phyloP scores from a whole-genome alignment of 257 asterid genomes.

The Striga asiatica region DNA sequence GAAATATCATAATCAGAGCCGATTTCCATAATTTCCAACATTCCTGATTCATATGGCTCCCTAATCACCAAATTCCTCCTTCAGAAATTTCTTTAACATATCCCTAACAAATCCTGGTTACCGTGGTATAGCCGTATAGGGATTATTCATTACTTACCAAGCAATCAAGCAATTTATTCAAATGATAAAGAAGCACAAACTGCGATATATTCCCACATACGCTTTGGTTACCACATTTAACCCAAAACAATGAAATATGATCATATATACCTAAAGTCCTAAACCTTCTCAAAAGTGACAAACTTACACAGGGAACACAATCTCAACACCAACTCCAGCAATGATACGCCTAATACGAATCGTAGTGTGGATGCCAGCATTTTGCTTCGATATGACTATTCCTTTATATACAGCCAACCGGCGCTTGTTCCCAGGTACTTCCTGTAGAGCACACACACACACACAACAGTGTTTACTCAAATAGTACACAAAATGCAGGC shows the following conservation, averaged over 20 bases:
- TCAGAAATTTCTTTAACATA: neutral
- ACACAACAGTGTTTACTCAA: slow-evolving; percentile 12
- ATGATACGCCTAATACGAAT: slow-evolving; percentile 76
- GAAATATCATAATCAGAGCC: neutral
- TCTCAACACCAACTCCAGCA: slow-evolving; percentile 95
- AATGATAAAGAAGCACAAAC: neutral
- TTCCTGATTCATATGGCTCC: neutral
- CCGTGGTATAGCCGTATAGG: too few species aligned
- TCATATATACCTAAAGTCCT: neutral
- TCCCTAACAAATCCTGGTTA: neutral
- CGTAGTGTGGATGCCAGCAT: slow-evolving; percentile 96
- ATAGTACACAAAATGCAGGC: neutral
- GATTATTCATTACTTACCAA: neutral
- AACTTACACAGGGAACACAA: slow-evolving; percentile 89
- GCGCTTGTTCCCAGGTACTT: slow-evolving; percentile 73
- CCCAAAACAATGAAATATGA: slow-evolving; percentile 7
- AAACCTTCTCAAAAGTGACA: slow-evolving; percentile 1
- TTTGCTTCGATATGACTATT: slow-evolving; percentile 73
- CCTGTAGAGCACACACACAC: slow-evolving; percentile 31
- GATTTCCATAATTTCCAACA: neutral
- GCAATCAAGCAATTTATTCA: slow-evolving; percentile 1
- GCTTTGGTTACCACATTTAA: neutral
- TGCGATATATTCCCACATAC: neutral
- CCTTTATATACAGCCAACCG: slow-evolving; percentile 80
- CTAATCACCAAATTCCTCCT: neutral